Base-by-base conservation (phyloP, 768 basidiomycete species). In the Leccinum barrowsii region DNA sequence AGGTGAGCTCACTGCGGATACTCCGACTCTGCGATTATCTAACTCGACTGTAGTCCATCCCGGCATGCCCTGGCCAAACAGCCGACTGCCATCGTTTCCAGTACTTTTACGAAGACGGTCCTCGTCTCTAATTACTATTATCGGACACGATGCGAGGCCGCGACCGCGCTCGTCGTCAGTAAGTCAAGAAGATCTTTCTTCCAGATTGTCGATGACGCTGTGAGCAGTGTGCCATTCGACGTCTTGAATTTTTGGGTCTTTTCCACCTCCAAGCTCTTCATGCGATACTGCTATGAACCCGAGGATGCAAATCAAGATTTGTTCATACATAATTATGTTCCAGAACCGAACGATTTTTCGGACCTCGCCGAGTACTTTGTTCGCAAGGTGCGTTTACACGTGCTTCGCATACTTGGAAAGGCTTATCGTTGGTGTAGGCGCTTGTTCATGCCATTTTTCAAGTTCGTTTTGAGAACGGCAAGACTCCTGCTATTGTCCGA, bases 111-210 rank as follows among this genome's bases (percentile, higher is more conserved):
- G 52, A 94, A 93, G 76, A 94, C 94, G 0, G 89, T 94, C 0
- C 80, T 98, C 28, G 96, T 98, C 12, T 85, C 90, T 28, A 97
- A 97, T 70, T 98, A 98, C 74, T 98, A 92, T 73, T 96, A 89
- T 72, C 89, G 95, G 22, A 90, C 98, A 54, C 91, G 97, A 4
- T 94, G 92, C 75, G 96, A 98, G 74, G 97, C 97, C 2, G 93
- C 92, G 5, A 74, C 85, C 26, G 92, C 92, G 3, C 80, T 99
- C 34, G 85, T 93, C 50, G 81, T 80, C 35, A 28, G 94, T 95
- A 71, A 70, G 89, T 75, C 47, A 32, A 51, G 40, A 51, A 52
- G 50, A 35, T 24, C 30, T 21, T 46, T 11, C 51, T n/a, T 51
- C 58, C 49, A 48, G 63, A 58, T 57, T 55, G 46, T 57, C 52